A percentile compares a stretch with the other conserved stretches of the same genome.
These are phyloP conservation scores for Syncephalis plumigaleata DNA, from an alignment of 371 early-diverging fungal species.

Conservation along the genomic window DNA sequence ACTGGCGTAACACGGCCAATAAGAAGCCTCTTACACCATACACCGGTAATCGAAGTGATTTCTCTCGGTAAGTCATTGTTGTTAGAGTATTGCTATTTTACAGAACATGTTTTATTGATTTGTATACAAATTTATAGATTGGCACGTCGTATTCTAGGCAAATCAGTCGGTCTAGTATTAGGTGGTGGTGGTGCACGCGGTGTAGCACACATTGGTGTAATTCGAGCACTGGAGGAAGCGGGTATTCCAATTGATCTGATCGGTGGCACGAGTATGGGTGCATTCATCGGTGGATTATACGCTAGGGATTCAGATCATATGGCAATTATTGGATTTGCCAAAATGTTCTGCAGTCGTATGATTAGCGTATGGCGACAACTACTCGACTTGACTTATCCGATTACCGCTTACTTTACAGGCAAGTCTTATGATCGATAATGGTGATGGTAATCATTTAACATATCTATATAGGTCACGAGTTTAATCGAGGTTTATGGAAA, in stretches of 20 bases:
- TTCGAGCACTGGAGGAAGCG: constrained; percentile 95
- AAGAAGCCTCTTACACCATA: constrained; percentile 14
- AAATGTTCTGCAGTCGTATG: constrained; percentile 68
- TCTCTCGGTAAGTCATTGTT: constrained; percentile 24
- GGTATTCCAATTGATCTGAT: constrained; percentile 97
- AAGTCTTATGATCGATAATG: neutral
- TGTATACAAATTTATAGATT: constrained; percentile 50
- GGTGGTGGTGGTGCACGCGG: constrained; percentile 99
- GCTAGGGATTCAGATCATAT: constrained; percentile 80
- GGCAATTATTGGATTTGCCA: constrained; percentile 69
- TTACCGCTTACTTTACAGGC: constrained; percentile 77
- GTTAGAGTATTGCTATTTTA: neutral
- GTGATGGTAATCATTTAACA: constrained; percentile 1
- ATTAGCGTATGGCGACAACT: constrained; percentile 77
- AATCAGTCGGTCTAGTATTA: constrained; percentile 94
- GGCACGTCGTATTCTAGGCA: constrained; percentile 83
- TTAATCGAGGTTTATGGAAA: constrained; percentile 93
- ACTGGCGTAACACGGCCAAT: constrained; percentile 22
- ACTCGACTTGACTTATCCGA: constrained; percentile 93
- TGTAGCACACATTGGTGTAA: constrained; percentile 89
- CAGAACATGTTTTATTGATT: neutral
- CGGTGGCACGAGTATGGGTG: constrained; percentile 97
- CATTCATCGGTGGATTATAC: constrained; percentile 93
- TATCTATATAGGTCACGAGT: constrained; percentile 53
- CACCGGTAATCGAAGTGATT: constrained; percentile 37